phyloP scores from a whole-genome alignment of 257 asterid species.

The Penstemon newberryi region DNA sequence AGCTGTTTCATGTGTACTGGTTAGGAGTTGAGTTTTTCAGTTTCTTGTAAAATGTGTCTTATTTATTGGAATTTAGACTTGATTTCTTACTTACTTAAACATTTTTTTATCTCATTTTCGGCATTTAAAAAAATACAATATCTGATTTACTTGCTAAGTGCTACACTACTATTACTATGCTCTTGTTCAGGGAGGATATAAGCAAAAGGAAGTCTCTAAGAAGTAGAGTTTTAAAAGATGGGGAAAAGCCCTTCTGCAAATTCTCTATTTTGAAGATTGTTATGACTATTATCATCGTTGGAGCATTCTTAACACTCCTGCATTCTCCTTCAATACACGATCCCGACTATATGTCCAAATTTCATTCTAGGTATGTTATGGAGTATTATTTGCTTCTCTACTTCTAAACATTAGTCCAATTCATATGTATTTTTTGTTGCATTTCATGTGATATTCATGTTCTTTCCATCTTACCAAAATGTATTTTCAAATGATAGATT shows the following conservation, averaged over 20 bases:
- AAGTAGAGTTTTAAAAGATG: conserved; percentile 58
- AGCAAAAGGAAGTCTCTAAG: conserved; percentile 60
- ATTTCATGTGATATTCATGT: background rate
- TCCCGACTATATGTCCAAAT: conserved; percentile 40
- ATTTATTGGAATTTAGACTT: background rate
- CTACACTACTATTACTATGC: conserved; percentile 10
- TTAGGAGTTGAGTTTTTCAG: background rate
- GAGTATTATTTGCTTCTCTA: background rate
- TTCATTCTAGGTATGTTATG: conserved; percentile 50
- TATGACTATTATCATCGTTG: conserved; percentile 56
- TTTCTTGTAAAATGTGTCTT: background rate
- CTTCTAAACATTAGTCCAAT: background rate
- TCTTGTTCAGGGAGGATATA: conserved; percentile 62
- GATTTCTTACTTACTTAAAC: background rate
- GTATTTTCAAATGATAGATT: conserved; percentile 28
- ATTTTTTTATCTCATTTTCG: background rate
- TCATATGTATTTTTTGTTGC: background rate
- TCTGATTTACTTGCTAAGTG: conserved; percentile 12
- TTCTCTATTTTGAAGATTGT: conserved; percentile 60
- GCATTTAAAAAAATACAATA: background rate
- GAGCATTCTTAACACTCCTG: conserved; percentile 59
- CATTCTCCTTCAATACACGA: conserved; percentile 63
- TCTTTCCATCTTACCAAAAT: background rate
- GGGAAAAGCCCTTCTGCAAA: conserved; percentile 60
- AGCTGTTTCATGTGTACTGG: background rate